Conservation (phyloP, 495 filamentous ascomycete species). For the Penicillium psychrofluorescens region DNA sequence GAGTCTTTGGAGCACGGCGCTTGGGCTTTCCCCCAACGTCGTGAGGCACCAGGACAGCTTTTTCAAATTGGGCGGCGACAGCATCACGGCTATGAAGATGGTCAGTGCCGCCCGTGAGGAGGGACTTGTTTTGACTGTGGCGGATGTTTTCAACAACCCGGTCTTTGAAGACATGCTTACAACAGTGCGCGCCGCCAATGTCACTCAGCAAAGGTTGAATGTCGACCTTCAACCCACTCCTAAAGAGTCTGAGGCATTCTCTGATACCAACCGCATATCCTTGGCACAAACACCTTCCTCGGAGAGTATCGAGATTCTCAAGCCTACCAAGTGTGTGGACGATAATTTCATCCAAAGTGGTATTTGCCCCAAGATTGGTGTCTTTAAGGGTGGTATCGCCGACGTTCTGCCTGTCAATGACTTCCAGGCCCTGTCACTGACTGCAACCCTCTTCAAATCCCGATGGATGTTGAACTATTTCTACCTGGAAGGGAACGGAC, state of each 20-base stretch:
- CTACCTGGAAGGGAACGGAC: constrained; percentile 44
- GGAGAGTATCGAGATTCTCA: constrained; percentile 38
- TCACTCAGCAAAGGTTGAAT: constrained; percentile 18
- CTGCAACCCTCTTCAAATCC: constrained; percentile 46
- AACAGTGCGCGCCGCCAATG: constrained; percentile 19
- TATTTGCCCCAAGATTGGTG: constrained; percentile 47
- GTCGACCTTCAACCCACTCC: constrained; percentile 13
- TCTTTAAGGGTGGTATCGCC: constrained; percentile 47
- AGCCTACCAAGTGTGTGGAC: constrained; percentile 31
- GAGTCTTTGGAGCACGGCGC: constrained; percentile 37
- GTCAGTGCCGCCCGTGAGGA: constrained; percentile 50
- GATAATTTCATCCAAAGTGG: constrained; percentile 33
- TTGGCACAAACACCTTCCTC: constrained; percentile 19
- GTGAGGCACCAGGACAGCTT: constrained; percentile 39
- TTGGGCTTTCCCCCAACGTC: constrained; percentile 31
- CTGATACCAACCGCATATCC: constrained; percentile 8
- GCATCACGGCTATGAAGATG: constrained; percentile 63
- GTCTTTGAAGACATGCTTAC: constrained; percentile 41
- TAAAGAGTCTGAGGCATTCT: constrained; percentile 12
- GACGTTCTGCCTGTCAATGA: constrained; percentile 56
- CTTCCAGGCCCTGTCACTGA: constrained; percentile 58
- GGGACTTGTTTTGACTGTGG: constrained; percentile 48
- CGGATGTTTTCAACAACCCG: constrained; percentile 42
- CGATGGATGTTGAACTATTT: constrained; percentile 53
- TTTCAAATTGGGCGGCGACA: constrained; percentile 44